phyloP scores from a whole-genome alignment of 352 stramenopile species.

The Phytophthora colocasiae region DNA sequence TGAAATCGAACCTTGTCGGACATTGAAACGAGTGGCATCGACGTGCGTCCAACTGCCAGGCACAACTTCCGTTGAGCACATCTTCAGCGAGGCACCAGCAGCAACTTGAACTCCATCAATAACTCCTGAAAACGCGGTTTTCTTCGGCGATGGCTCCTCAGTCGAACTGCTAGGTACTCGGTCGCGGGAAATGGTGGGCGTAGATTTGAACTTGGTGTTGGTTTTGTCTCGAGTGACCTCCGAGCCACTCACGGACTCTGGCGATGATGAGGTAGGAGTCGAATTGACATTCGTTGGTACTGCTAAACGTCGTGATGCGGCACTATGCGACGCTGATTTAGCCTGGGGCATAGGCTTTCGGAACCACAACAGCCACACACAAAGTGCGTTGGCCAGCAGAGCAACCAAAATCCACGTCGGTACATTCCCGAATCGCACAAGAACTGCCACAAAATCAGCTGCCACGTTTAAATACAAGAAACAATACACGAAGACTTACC shows the following conservation, averaged over 20 bases:
- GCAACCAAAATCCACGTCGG: constrained; percentile 31
- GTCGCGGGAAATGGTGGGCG: constrained; percentile 4
- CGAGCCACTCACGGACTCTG: constrained; percentile 6
- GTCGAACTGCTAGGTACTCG: constrained; percentile 5
- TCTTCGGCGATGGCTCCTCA: constrained; percentile 4
- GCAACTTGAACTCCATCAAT: constrained; percentile 50
- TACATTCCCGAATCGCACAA: constrained; percentile 52
- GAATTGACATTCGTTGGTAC: constrained; percentile 4
- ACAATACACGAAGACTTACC: constrained; percentile 21
- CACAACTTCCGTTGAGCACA: constrained; percentile 50
- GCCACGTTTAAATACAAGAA: not conserved
- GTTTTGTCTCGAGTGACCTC: constrained; percentile 16
- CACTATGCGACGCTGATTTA: not conserved
- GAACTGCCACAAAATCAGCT: constrained; percentile 33
- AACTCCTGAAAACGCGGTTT: constrained; percentile 33
- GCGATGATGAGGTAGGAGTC: constrained; percentile 9
- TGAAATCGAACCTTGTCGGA: constrained; percentile 62
- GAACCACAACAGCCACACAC: constrained; percentile 57
- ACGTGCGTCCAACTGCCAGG: constrained; percentile 72
- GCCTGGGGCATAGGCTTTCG: constrained; percentile 8
- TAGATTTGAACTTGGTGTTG: constrained; percentile 5
- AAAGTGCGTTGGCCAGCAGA: constrained; percentile 50
- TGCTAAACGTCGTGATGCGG: not conserved
- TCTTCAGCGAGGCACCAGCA: constrained; percentile 63
- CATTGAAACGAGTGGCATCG: constrained; percentile 75